A percentile compares a stretch with the other conserved stretches of the same genome.
Conservation (phyloP, 148 eudicot species). For the Rhododendron ferrugineum region DNA sequence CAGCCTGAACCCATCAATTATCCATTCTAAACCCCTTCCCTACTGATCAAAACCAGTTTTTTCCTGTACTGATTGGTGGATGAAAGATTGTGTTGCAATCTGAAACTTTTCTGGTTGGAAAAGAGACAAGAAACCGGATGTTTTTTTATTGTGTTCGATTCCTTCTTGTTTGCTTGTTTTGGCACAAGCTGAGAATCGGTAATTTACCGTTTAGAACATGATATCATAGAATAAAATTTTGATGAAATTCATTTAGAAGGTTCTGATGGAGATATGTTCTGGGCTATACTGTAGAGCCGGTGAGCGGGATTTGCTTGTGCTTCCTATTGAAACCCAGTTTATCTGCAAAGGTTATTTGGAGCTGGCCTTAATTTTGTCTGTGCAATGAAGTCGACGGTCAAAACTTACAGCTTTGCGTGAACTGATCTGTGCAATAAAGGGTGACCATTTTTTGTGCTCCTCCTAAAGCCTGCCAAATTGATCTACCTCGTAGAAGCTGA, state of each 20-base stretch:
- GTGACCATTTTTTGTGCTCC: background rate
- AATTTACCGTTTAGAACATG: background rate
- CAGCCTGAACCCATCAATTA: conserved; percentile 48
- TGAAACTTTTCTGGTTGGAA: background rate
- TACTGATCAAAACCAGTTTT: background rate
- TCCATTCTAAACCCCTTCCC: background rate
- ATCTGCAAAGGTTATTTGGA: background rate
- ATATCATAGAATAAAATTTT: background rate
- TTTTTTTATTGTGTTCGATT: background rate
- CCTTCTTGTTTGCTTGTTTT: background rate
- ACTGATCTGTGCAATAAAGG: background rate
- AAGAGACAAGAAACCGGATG: background rate
- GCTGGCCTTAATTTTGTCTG: background rate
- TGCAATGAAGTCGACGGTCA: background rate
- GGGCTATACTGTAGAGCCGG: background rate
- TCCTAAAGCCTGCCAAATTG: background rate
- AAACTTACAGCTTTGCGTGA: background rate
- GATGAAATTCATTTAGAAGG: background rate
- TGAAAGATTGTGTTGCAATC: background rate
- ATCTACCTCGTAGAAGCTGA: background rate
- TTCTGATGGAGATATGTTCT: conserved; percentile 6
- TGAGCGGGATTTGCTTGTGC: background rate
- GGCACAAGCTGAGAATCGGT: background rate
- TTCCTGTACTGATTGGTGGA: background rate
- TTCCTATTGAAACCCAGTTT: background rate